A percentile compares a stretch with the other conserved stretches of the same genome.
Conservation (phyloP, 495 filamentous ascomycete species). For the Aspergillus saccharolyticus region DNA sequence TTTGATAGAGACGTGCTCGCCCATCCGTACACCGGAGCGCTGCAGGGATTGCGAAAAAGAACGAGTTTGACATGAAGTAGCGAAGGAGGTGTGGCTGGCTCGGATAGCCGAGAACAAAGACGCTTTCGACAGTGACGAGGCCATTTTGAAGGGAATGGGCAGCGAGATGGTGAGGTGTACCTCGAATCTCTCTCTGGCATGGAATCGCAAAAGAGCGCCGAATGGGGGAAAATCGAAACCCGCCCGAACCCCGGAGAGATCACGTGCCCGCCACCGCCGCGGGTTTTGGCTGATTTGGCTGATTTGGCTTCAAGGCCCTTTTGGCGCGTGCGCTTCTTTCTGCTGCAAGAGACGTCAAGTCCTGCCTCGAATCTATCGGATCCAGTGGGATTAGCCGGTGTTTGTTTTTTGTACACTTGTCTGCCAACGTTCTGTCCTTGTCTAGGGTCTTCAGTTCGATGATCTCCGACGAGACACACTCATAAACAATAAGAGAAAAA, state of each 20-base stretch:
- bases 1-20: slow-evolving; percentile 19
- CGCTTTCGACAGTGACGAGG: slow-evolving; percentile 31
- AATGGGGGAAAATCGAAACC: slow-evolving; percentile 4
- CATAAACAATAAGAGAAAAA: not conserved
- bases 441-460: not conserved
- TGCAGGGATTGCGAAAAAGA: slow-evolving; percentile 33
- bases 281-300: not conserved
- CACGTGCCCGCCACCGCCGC: slow-evolving; percentile 12
- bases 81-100: slow-evolving; percentile 12
- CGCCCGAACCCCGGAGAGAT: not conserved
- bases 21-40: slow-evolving; percentile 23
- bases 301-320: not conserved
- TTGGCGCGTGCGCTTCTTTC: not conserved
- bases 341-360: not conserved
- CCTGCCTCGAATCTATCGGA: not conserved
- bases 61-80: slow-evolving; percentile 29
- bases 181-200: not conserved
- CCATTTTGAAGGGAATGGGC: slow-evolving; percentile 26
- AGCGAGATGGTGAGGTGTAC: not conserved
- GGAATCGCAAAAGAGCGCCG: slow-evolving; percentile 8
- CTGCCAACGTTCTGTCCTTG: too few species aligned
- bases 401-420: not conserved
- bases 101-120: slow-evolving; percentile 18
- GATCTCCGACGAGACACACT: not conserved
- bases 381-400: not conserved